A percentile compares a stretch with the other conserved stretches of the same genome.
Evolutionary conservation across 1,284 basidiomycete species (phyloP).

Genomic region (Puccinia hordei): DNA sequence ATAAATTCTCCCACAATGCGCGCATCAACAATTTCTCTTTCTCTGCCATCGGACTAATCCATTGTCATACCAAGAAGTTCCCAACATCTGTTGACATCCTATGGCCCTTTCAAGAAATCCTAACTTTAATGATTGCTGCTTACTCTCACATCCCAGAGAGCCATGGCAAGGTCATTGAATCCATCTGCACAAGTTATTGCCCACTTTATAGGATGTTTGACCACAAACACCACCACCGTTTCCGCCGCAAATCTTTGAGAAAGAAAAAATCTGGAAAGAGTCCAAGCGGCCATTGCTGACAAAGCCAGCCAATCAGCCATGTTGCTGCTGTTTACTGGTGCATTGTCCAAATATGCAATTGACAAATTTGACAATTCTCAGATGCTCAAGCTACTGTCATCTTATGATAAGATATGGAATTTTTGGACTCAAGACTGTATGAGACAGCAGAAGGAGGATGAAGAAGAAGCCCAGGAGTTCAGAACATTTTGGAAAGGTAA

Average conservation of each 20-base stretch:
- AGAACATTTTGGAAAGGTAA: too few relatives aligned
- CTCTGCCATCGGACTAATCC: slow-evolving; percentile 37
- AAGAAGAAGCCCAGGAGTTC: too few relatives aligned
- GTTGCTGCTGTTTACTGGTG: slow-evolving; percentile 65
- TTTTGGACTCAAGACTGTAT: slow-evolving; percentile 82
- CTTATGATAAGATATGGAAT: slow-evolving; percentile 73
- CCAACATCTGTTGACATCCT: slow-evolving; percentile 40
- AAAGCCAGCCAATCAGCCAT: slow-evolving; percentile 51
- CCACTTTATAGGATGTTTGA: slow-evolving; percentile 12
- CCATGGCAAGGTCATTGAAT: background rate
- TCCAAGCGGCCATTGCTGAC: slow-evolving; percentile 2
- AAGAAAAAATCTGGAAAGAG: background rate
- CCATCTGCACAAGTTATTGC: background rate
- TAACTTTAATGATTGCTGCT: slow-evolving; percentile 33
- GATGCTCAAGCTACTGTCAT: slow-evolving; percentile 54
- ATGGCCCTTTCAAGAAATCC: slow-evolving; percentile 34
- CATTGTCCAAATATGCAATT: slow-evolving; percentile 60
- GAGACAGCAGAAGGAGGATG: slow-evolving; percentile 69
- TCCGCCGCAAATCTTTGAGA: slow-evolving; percentile 34
- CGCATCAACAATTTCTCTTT: slow-evolving; percentile 40
- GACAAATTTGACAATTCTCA: slow-evolving; percentile 60
- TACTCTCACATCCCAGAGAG: slow-evolving; percentile 21
- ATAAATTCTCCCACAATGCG: slow-evolving; percentile 9
- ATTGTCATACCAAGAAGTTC: slow-evolving; percentile 25
- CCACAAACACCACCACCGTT: slow-evolving; percentile 6